Evolutionary conservation across 2,329 filamentous ascomycete genomes (phyloP).

Genomic region (Monosporascus sp.): DNA sequence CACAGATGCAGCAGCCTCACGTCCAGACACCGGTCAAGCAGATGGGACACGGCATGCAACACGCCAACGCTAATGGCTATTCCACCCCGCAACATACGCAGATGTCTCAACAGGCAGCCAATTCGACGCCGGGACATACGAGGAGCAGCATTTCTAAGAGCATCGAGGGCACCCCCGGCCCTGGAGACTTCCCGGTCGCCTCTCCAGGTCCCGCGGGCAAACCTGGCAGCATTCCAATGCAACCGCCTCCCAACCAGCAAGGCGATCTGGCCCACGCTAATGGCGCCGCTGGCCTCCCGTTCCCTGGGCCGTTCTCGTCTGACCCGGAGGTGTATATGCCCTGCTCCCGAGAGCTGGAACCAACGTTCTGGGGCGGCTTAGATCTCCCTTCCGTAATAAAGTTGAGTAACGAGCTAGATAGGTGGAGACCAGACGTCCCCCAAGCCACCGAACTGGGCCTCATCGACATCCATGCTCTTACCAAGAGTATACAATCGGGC

Average conservation of each 20-base stretch:
- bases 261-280: conserved; percentile 21
- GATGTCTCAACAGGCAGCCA: conserved; percentile 39
- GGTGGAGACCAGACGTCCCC: conserved; percentile 70
- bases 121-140: conserved; percentile 38
- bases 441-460: conserved; percentile 72
- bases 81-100: conserved; percentile 37
- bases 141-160: conserved; percentile 49
- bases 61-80: conserved; percentile 44
- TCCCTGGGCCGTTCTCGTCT: conserved; percentile 31
- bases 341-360: conserved; percentile 39
- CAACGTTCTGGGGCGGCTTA: conserved; percentile 66
- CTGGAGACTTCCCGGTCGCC: conserved; percentile 38
- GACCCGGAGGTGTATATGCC: conserved; percentile 52
- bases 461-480: conserved; percentile 86
- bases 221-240: conserved; percentile 35
- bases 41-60: conserved; percentile 41
- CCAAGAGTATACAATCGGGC: conserved; percentile 82
- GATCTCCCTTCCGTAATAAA: conserved; percentile 60
- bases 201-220: conserved; percentile 39
- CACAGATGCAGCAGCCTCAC: conserved; percentile 36
- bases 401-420: conserved; percentile 61
- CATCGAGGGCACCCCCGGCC: conserved; percentile 39
- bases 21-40: conserved; percentile 41
- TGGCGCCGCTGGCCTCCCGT: conserved; percentile 19
- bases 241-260: conserved; percentile 29